Percentiles rank a stretch among this genome's conserved stretches.
phyloP scores from a whole-genome alignment of 2,329 filamentous ascomycete species.

The Colletotrichum spaethianum region DNA sequence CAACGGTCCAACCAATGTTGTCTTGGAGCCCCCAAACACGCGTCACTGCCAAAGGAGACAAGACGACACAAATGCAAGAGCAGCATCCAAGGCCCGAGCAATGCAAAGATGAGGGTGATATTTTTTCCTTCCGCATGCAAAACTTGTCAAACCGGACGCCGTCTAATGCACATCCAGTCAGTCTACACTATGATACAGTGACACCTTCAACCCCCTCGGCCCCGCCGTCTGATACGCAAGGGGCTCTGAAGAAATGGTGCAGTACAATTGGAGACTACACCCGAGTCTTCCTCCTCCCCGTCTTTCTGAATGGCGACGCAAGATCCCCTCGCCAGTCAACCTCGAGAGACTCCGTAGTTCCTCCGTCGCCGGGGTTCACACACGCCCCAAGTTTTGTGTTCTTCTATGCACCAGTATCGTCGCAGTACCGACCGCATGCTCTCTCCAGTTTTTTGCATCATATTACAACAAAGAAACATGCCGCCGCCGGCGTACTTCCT shows the following conservation, averaged over 20 bases:
- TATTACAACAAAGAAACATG: slow-evolving; percentile 28
- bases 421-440: slow-evolving; percentile 6
- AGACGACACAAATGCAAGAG: too few relatives aligned
- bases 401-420: slow-evolving; percentile 28
- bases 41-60: too few relatives aligned
- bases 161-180: slow-evolving; percentile 59
- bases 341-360: neutral
- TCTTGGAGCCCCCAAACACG: neutral
- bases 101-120: slow-evolving; percentile 22
- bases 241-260: neutral
- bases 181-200: slow-evolving; percentile 62
- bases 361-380: neutral
- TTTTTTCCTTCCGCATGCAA: slow-evolving; percentile 34
- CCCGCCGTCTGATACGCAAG: neutral
- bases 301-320: neutral
- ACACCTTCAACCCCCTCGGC: slow-evolving; percentile 29
- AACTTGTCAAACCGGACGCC: slow-evolving; percentile 55
- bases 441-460: slow-evolving; percentile 7
- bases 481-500: neutral
- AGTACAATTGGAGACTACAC: too few relatives aligned
- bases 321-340: neutral
- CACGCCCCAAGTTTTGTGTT: neutral
- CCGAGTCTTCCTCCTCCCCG: neutral
- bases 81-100: neutral
- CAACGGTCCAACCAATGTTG: too few relatives aligned